Evolutionary conservation across 2,329 filamentous ascomycete genomes (phyloP), one percentile per base, ranked within the genome.

Genomic region (Davidsoniella virescens): DNA sequence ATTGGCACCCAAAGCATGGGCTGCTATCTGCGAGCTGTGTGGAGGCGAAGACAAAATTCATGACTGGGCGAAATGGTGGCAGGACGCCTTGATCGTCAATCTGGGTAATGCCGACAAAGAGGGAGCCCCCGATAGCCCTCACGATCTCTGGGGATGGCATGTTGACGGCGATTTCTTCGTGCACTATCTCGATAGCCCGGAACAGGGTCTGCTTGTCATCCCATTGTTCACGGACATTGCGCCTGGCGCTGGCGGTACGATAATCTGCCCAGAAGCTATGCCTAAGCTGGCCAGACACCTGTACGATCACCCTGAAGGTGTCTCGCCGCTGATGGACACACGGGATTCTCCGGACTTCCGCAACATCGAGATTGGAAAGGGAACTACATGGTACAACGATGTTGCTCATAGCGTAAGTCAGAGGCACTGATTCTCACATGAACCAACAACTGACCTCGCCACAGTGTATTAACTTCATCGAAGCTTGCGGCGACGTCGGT

Each of bases 151-250:
- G 6, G 67, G 67, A 18, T 84, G 80, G 80, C 80, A 84, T 61
- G 76, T 82, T 16, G 80, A 84, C 61, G 80, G 80, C 7, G 80
- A 84, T 56, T 84, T 82, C 61, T 84, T 84, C 60, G 70, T 80
- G 4, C 80, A 84, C 64, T 85, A 79, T 56, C 71, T 85, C 36
- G 80, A 84, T 59, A 80, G 74, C 17, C 75, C 75, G 0, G 81
- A 85, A 64, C 81, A 85, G 61, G 81, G 69, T 0, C 63, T 84
- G 12, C 67, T 84, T 1, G 77, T 84, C 10, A 82, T 82, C 39
- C 80, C 80, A 1, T 61, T 84, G 4, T 84, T 80, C 64, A 77
- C 70, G 0, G 78, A 84, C 58, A 75, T 84, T 47, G 63, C 65
- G 7, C 62, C 72, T 0, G 67, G 70, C 33, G 79, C 76, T 4